Base-by-base conservation (phyloP, 2,329 filamentous ascomycete genomes). In the Alternaria gaisen region DNA sequence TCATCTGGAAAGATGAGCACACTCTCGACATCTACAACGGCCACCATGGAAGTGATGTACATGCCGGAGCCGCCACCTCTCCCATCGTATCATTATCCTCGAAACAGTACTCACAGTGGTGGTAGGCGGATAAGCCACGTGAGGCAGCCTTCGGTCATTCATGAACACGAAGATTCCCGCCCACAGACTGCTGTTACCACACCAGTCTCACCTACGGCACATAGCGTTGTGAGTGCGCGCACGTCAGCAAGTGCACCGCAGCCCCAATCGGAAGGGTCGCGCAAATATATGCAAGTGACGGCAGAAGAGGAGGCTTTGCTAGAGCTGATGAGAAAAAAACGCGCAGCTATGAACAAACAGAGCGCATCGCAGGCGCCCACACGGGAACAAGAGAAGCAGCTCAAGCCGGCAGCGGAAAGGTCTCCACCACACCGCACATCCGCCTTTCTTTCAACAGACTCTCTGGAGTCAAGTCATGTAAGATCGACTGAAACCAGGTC, bases 271-370 rank as follows among this genome's bases (percentile, higher is more conserved):
- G 70, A 59, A 61, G 71, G 62, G 67, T 63, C 68, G 26, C 76
- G 72, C 40, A 80, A 79, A 58, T 67, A 79, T 30, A 83, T 84
- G 79, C 80, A 80, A 30, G 82, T 84, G 16, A 83, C 82, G 1
- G 77, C 81, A 55, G 83, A 84, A 67, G 83, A 84, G 66, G 82
- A 83, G 69, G 80, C 80, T 24, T 67, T 84, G 14, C 64, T 84
- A 36, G 82, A 83, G 56, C 72, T 84, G 71, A 83, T 84, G 81
- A 80, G 83, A 8, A 77, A 79, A 58, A 84, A 83, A 66, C 78
- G 82, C 44, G 81, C 81, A 11, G 79, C 77, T 8, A 83, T 83
- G 81, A 76, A 76, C 26, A 79, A 81, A 64, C 54, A 57, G 14
- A 77, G 72, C 50, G 78, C 77, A 58, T 67, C 75, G 1, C 76